Conservation (phyloP, 129 eudicot species). For the Chrysanthemum makinoi region DNA sequence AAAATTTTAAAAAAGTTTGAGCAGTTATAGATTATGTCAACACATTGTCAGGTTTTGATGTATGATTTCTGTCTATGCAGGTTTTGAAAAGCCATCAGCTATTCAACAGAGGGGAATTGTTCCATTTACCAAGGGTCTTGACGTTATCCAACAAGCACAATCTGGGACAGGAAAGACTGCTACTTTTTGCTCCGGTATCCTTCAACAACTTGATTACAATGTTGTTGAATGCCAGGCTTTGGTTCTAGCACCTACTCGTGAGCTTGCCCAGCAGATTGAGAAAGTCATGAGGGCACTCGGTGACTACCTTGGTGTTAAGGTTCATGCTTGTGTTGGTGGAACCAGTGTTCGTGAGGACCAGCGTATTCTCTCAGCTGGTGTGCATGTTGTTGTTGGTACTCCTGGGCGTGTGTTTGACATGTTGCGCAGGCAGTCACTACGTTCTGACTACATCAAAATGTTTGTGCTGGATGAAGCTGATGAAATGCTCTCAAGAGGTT, state of each 20-base stretch:
- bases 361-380: slow-evolving; percentile 59
- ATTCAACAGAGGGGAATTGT: slow-evolving; percentile 89
- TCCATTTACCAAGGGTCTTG: slow-evolving; percentile 84
- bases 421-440: slow-evolving; percentile 65
- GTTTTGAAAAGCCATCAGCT: slow-evolving; percentile 90
- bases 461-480: slow-evolving; percentile 81
- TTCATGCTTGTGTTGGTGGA: slow-evolving; percentile 85
- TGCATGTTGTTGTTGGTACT: slow-evolving; percentile 71
- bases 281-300: slow-evolving; percentile 77
- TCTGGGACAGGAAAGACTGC: slow-evolving; percentile 90
- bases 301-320: slow-evolving; percentile 74
- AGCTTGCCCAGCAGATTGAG: slow-evolving; percentile 74
- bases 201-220: slow-evolving; percentile 71
- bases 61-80: slow-evolving; percentile 22
- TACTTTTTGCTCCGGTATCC: slow-evolving; percentile 74
- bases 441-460: slow-evolving; percentile 65
- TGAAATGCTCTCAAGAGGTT: slow-evolving; percentile 78
- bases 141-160: slow-evolving; percentile 84
- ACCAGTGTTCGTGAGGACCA: slow-evolving; percentile 88
- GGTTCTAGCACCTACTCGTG: slow-evolving; percentile 82
- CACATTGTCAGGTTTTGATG: neutral
- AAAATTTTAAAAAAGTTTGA: neutral
- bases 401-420: slow-evolving; percentile 85
- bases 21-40: too few species aligned
- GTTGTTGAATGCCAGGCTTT: slow-evolving; percentile 69